phyloP scores from a whole-genome alignment of 352 stramenopile species.

The Phytophthora pseudosyringae region DNA sequence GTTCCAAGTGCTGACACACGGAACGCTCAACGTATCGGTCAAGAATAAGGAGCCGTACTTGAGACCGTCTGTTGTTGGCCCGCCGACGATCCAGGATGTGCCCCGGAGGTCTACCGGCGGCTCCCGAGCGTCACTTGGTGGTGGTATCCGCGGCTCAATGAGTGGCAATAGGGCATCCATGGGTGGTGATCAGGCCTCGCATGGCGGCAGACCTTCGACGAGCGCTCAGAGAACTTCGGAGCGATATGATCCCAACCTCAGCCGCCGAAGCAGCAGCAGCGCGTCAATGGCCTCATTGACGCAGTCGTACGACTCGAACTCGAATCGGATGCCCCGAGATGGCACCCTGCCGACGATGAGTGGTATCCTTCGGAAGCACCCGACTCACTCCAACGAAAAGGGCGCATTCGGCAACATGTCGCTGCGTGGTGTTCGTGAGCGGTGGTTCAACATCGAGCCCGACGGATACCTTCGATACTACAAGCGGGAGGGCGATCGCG shows the following conservation, averaged over 20 bases:
- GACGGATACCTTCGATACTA: conserved; percentile 76
- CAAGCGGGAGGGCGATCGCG: conserved; percentile 81
- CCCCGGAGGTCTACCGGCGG: conserved; percentile 32
- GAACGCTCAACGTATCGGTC: conserved; percentile 33
- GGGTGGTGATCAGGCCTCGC: conserved; percentile 12
- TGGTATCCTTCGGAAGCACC: conserved; percentile 76
- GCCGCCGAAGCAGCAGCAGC: conserved; percentile 57
- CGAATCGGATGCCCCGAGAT: conserved; percentile 40
- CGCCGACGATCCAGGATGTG: conserved; percentile 29
- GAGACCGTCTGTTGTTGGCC: conserved; percentile 42
- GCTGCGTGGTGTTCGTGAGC: conserved; percentile 71
- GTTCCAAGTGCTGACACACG: conserved; percentile 48
- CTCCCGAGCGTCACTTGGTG: conserved; percentile 45
- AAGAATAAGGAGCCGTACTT: conserved; percentile 35
- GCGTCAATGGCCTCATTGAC: conserved; percentile 60
- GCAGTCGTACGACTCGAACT: conserved; percentile 64
- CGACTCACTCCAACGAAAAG: conserved; percentile 82
- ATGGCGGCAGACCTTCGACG: conserved; percentile 12
- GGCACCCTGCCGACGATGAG: conserved; percentile 49
- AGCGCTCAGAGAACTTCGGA: conserved; percentile 36
- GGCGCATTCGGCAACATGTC: conserved; percentile 83
- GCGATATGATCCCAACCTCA: conserved; percentile 35
- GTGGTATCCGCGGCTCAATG: conserved; percentile 29
- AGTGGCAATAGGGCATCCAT: conserved; percentile 32
- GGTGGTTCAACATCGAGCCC: conserved; percentile 76